Percentiles rank a stretch among this genome's conserved stretches.
Evolutionary conservation across 2,329 filamentous ascomycete genomes (phyloP).

Genomic region (Neopestalotiopsis clavispora): DNA sequence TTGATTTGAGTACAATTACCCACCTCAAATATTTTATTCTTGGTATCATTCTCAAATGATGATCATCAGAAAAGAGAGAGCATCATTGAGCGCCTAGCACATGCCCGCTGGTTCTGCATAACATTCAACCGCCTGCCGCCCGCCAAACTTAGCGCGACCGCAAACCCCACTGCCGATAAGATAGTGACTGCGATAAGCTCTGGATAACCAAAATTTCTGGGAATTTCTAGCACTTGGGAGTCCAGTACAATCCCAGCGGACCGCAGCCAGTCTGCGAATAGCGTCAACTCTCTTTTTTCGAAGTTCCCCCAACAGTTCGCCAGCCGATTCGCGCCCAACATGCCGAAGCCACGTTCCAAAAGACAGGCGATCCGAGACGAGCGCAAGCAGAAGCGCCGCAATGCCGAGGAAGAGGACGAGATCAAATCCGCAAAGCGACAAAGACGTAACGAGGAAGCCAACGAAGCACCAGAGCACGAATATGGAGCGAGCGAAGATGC

Average conservation of each 20-base stretch:
- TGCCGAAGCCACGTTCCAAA: conserved; percentile 40
- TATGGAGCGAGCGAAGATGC: conserved; percentile 27
- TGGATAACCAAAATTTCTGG: conserved; percentile 10
- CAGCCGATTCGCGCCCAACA: conserved; percentile 18
- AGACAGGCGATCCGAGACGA: conserved; percentile 39
- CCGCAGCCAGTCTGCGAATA: neutral
- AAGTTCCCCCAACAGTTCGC: neutral
- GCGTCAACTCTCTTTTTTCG: neutral
- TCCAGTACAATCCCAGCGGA: too few relatives aligned
- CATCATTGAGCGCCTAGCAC: too few relatives aligned
- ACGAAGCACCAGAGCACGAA: conserved; percentile 21
- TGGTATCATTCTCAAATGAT: too few relatives aligned
- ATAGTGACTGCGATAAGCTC: conserved; percentile 9
- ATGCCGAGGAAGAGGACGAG: conserved; percentile 27
- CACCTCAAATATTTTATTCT: too few relatives aligned
- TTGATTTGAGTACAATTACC: too few relatives aligned
- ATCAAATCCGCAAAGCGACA: conserved; percentile 31
- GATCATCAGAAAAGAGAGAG: too few relatives aligned
- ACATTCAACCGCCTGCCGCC: too few relatives aligned
- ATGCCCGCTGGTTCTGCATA: too few relatives aligned
- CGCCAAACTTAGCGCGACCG: neutral
- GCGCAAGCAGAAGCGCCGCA: conserved; percentile 35
- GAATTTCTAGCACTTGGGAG: conserved; percentile 10
- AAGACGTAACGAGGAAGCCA: conserved; percentile 27
- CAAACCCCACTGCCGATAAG: conserved; percentile 2